These are phyloP conservation scores for Polygonum maritimum DNA, from an alignment of 148 eudicot genomes.

Conservation along the genomic window DNA sequence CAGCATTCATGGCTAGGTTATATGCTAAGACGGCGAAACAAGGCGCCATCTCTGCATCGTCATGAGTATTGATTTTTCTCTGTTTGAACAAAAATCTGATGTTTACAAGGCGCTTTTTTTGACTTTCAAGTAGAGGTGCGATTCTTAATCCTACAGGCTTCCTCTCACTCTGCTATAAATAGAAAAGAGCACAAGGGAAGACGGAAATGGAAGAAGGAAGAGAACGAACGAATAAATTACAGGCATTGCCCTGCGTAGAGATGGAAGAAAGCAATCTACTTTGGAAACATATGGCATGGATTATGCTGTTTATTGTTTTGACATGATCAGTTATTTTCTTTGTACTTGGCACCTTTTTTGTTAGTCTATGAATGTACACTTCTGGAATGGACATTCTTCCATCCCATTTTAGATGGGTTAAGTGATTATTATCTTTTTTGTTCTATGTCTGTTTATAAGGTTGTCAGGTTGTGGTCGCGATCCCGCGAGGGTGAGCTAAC, in stretches of 20 bases:
- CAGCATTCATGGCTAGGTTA: slow-evolving; percentile 75
- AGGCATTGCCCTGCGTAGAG: not conserved
- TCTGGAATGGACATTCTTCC: not conserved
- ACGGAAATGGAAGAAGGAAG: not conserved
- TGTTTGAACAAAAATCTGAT: not conserved
- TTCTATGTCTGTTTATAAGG: too few relatives aligned
- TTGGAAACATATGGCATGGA: not conserved
- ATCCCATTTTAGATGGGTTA: not conserved
- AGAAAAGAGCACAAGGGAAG: not conserved
- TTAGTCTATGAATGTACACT: not conserved
- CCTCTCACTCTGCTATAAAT: not conserved
- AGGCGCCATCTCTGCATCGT: slow-evolving; percentile 22
- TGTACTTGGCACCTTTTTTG: not conserved
- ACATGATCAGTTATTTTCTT: not conserved
- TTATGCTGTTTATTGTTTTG: not conserved
- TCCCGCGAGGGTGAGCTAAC: too few relatives aligned
- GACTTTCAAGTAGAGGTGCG: slow-evolving; percentile 2
- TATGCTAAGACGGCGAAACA: slow-evolving; percentile 39
- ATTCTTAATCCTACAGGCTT: not conserved
- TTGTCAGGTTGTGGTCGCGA: too few relatives aligned
- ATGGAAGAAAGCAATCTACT: not conserved
- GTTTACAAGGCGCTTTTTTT: not conserved
- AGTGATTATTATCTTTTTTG: too few relatives aligned
- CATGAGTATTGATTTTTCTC: slow-evolving; percentile 5
- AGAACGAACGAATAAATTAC: not conserved